Percentiles rank a stretch among this genome's conserved stretches.
Evolutionary conservation across 1,284 basidiomycete genomes (phyloP).

Genomic region (Pseudozyma flocculosa): DNA sequence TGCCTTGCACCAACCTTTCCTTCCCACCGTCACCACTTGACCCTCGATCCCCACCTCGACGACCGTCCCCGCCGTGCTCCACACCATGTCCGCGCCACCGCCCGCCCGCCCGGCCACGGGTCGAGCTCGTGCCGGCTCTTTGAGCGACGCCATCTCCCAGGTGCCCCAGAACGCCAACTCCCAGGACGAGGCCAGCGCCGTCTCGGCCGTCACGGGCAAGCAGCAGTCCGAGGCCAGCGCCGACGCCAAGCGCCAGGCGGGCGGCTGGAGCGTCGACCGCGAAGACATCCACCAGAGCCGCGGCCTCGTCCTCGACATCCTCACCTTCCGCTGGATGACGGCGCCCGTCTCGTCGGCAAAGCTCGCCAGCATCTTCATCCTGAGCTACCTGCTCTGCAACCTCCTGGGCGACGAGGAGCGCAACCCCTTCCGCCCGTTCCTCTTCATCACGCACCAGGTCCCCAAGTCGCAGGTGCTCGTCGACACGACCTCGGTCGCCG

Average conservation of each 20-base stretch:
- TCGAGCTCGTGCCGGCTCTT: constrained; percentile 27
- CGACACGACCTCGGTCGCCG: constrained; percentile 12
- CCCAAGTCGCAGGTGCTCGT: constrained; percentile 63
- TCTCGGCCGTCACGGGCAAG: constrained; percentile 12
- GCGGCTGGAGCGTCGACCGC: constrained; percentile 13
- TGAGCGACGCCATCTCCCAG: constrained; percentile 27
- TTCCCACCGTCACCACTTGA: too few species aligned
- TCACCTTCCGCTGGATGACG: constrained; percentile 51
- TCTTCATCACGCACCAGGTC: constrained; percentile 73
- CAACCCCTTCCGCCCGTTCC: constrained; percentile 76
- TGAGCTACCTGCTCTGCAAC: constrained; percentile 73
- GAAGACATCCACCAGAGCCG: constrained; percentile 29
- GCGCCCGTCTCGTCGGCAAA: constrained; percentile 42
- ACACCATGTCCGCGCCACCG: constrained; percentile 23
- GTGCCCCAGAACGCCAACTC: constrained; percentile 36
- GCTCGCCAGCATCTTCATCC: constrained; percentile 70
- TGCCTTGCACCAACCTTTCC: too few species aligned
- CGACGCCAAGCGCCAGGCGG: constrained; percentile 11
- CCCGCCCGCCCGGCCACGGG: constrained; percentile 20
- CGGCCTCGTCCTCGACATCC: constrained; percentile 32
- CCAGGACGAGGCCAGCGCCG: constrained; percentile 21
- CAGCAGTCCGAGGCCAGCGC: constrained; percentile 1
- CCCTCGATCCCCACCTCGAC: too few species aligned
- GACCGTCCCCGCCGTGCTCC: too few species aligned
- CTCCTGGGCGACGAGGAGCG: constrained; percentile 62